Conservation (phyloP, 371 early-diverging fungal genomes). For the Capniomyces stellatus region DNA sequence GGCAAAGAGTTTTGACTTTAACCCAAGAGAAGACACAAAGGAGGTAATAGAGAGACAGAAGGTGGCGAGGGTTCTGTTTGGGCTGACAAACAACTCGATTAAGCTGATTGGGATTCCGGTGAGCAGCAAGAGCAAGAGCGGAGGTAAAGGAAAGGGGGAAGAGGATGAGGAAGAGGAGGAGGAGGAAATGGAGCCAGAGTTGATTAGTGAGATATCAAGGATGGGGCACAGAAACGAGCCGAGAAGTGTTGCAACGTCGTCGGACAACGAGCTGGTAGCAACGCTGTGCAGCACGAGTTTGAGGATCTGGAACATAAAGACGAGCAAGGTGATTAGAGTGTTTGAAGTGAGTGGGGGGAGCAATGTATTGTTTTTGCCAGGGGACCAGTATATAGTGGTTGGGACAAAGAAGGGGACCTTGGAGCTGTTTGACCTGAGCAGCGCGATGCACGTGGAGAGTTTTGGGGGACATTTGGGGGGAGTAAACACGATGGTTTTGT, state of each 20-base stretch:
- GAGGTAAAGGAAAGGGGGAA: slow-evolving; percentile 14
- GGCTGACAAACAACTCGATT: slow-evolving; percentile 18
- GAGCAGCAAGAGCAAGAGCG: slow-evolving; percentile 11
- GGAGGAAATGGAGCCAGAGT: slow-evolving; percentile 25
- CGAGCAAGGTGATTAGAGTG: slow-evolving; percentile 61
- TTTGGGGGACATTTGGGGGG: slow-evolving; percentile 72
- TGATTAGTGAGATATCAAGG: slow-evolving; percentile 48
- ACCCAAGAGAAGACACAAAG: slow-evolving; percentile 12
- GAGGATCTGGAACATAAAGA: slow-evolving; percentile 78
- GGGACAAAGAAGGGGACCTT: slow-evolving; percentile 83
- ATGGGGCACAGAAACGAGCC: slow-evolving; percentile 84
- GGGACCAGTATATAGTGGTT: slow-evolving; percentile 67
- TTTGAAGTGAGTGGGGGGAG: slow-evolving; percentile 73
- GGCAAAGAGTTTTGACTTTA: slow-evolving; percentile 23
- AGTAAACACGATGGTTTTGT: slow-evolving; percentile 68
- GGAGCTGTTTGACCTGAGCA: slow-evolving; percentile 71
- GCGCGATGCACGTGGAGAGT: slow-evolving; percentile 51
- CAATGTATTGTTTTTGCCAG: slow-evolving; percentile 78
- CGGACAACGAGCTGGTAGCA: slow-evolving; percentile 68
- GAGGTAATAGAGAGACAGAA: slow-evolving; percentile 13
- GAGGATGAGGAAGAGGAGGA: slow-evolving; percentile 1
- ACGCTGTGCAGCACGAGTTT: slow-evolving; percentile 60
- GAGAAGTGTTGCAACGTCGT: slow-evolving; percentile 63
- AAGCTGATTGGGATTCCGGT: not conserved
- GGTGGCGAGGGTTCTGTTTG: slow-evolving; percentile 19